These are phyloP conservation scores for Venturia aucupariae DNA, from an alignment of 2,329 filamentous ascomycete species.

Conservation along the genomic window DNA sequence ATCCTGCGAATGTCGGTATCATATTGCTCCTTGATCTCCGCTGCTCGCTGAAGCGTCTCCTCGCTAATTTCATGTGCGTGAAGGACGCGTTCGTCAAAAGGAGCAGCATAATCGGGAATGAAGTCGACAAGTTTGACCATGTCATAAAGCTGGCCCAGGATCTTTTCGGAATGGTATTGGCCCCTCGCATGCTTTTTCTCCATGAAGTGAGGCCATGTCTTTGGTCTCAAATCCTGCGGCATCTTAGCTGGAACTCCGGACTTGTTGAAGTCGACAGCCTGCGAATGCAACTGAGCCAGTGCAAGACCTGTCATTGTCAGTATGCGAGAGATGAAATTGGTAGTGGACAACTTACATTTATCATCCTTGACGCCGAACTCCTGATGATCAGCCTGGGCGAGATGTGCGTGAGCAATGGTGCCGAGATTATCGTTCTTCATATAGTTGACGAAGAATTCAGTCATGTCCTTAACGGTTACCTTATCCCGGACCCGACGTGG, in stretches of 20 bases:
- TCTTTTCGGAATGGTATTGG: constrained; percentile 57
- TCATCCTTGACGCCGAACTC: constrained; percentile 54
- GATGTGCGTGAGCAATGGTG: constrained; percentile 71
- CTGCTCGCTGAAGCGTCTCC: constrained; percentile 48
- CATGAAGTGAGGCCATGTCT: constrained; percentile 78
- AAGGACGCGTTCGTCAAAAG: constrained; percentile 71
- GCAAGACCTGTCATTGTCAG: constrained; percentile 43
- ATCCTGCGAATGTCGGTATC: constrained; percentile 67
- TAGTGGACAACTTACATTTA: constrained; percentile 47
- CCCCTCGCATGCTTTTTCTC: constrained; percentile 48
- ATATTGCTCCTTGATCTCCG: constrained; percentile 64
- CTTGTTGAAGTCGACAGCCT: constrained; percentile 91
- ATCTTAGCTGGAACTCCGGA: constrained; percentile 71
- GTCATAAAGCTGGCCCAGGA: constrained; percentile 78
- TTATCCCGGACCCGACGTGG: constrained; percentile 48
- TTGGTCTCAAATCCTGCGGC: constrained; percentile 49
- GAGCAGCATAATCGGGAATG: constrained; percentile 57
- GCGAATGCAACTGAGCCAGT: constrained; percentile 74
- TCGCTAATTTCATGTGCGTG: constrained; percentile 48
- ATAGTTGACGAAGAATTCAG: constrained; percentile 79
- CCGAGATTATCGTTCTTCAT: constrained; percentile 84
- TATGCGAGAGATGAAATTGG: not conserved
- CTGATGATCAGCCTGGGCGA: constrained; percentile 62
- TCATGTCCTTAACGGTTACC: constrained; percentile 65
- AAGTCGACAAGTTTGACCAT: constrained; percentile 62